Evolutionary conservation across 768 basidiomycete species (phyloP), one percentile per base, ranked within the genome.

Genomic region (Suillus subaureus): DNA sequence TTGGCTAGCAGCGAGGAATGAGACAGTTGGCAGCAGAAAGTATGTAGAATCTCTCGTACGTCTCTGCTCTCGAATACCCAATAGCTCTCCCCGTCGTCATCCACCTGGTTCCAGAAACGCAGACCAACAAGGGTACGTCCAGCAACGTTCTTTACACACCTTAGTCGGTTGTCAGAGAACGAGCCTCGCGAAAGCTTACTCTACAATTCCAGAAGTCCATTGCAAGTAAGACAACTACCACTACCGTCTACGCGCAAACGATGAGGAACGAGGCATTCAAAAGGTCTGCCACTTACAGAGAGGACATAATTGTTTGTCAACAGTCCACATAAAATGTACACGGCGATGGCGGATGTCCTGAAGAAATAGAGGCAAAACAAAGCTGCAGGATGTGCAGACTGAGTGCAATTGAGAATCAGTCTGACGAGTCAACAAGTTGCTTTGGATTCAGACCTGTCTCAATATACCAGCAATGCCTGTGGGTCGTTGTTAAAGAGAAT

Each of bases 201-300:
- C 96, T 83, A 70, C 94, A 95, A 71, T 97, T 98, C 97, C 97
- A 99, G 77, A 99, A 99, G 79, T 99, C 97, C 87, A 97, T 91
- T 0, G 96, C 92, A 31, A 99, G 86, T 18, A 99, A 82, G 2
- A 98, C 89, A 26, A 99, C 97, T 0, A 99, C 97, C 11, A 87
- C 78, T 4, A 99, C 96, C 31, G 96, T 97, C 88, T 90, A 71
- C 28, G 64, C 35, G 68, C 37, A 55, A 40, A 37, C 21, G 61
- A 31, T 31, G 33, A 61, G 51, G 56, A 35, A 63, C 26, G 47
- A 56, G 39, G 52, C 21, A 52, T 28, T 23, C 6, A 21, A 62
- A 62, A 28, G 51, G 15, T 23, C 23, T 42, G 40, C 52, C 37
- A 78, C 93, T 70, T 66, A 97, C 96, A 55, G 95, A 94, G 67